Evolutionary conservation across 225 moss, liverwort and hornwort genomes (phyloP).

Genomic region (Ulota crispa): DNA sequence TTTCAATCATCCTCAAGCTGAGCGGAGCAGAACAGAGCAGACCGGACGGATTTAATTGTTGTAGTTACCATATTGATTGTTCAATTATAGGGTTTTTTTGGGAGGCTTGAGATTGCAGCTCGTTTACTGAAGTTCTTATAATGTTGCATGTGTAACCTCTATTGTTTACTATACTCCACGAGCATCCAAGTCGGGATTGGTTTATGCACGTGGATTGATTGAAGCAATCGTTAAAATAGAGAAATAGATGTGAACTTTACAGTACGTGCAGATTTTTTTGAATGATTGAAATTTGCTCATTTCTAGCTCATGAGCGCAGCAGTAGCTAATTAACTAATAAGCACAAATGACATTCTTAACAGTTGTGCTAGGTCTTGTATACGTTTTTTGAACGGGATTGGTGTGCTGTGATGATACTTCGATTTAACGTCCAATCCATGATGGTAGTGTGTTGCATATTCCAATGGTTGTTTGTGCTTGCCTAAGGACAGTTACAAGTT

Average conservation of each 20-base stretch:
- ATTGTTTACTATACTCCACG: background rate
- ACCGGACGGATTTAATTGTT: background rate
- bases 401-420: background rate
- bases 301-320: background rate
- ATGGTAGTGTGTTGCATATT: no score
- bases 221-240: background rate
- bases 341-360: background rate
- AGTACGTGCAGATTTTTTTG: background rate
- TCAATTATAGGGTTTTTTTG: background rate
- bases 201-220: background rate
- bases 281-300: background rate
- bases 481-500: no score
- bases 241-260: background rate
- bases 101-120: background rate
- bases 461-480: no score
- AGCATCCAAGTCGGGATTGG: conserved; percentile 2
- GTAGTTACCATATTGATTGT: background rate
- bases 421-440: no score
- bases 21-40: conserved; percentile 9
- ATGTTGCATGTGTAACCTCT: background rate
- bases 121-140: background rate
- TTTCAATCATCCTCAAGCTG: conserved; percentile 9
- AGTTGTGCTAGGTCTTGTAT: background rate
- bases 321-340: background rate
- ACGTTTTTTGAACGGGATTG: background rate